Percentiles rank a stretch among this genome's conserved stretches.
These are phyloP conservation scores for Ceratocystis huliohia DNA, from an alignment of 2,329 filamentous ascomycete species.

Conservation along the genomic window DNA sequence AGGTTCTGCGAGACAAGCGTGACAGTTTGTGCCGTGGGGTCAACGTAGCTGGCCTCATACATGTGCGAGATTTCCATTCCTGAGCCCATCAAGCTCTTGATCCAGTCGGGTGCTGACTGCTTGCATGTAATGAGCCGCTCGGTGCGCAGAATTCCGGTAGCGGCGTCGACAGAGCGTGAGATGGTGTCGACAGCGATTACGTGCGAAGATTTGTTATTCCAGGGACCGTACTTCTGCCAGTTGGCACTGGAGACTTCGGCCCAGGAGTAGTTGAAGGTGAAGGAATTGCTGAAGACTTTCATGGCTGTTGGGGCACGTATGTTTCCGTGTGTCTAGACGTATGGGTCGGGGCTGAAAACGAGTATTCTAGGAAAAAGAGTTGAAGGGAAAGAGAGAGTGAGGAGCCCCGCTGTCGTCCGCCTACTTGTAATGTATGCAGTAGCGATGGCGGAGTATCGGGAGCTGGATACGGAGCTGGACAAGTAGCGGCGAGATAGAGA, in stretches of 20 bases:
- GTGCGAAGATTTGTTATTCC: conserved; percentile 97
- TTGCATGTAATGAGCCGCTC: conserved; percentile 51
- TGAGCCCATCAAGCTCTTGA: conserved; percentile 62
- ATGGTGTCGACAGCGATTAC: conserved; percentile 92
- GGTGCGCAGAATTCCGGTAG: conserved; percentile 47
- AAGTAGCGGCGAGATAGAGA: neutral
- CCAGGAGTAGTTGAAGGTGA: conserved; percentile 96
- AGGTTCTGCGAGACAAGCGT: conserved; percentile 96
- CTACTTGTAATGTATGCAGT: neutral
- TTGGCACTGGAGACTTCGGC: conserved; percentile 94
- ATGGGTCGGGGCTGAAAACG: neutral
- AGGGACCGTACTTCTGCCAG: conserved; percentile 97
- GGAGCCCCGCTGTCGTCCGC: neutral
- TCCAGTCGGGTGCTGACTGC: conserved; percentile 60
- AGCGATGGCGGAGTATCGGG: neutral
- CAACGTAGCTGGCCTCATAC: conserved; percentile 92
- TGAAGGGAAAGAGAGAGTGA: neutral
- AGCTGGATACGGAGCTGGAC: neutral
- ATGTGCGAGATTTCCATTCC: conserved; percentile 72
- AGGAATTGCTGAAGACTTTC: conserved; percentile 88
- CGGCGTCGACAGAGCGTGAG: conserved; percentile 48
- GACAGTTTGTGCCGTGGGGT: conserved; percentile 68
- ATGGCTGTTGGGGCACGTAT: conserved; percentile 37
- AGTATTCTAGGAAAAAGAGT: neutral
- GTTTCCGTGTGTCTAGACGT: conserved; percentile 21